Evolutionary conservation across 148 eudicot species (phyloP), one percentile per base, ranked within the genome.

Genomic region (Persicaria tinctoria): DNA sequence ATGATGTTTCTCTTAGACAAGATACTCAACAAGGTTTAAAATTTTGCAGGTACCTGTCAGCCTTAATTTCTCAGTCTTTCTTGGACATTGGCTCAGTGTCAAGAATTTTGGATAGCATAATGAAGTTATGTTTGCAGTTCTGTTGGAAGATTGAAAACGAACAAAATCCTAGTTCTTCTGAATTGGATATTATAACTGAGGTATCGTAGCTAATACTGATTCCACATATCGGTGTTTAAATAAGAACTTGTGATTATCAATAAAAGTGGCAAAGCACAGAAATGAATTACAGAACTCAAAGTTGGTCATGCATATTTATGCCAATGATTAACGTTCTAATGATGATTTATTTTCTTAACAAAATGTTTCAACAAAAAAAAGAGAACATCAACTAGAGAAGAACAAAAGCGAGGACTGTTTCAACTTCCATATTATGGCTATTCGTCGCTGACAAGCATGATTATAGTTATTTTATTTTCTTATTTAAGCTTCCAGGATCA

Each of bases 51-150:
- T 95, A 95, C 84, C 85, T 95, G 46, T 87, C 99, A 75, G 99
- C 99, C 79, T 87, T 95, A 83, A 92, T 90, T 77, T 92, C 98
- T 68, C 99, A 95, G 82, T 92, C 97, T 70, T 95, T 95, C 83
- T 84, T 95, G 92, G 99, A 95, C 82, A 95, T 95, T 76, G 99
- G 99, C 47, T 92, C 99, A 70, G 96, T 95, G 27, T 95, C 96
- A 70, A 89, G 99, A 79, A 95, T 95, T 83, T 81, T 92, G 78
- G 96, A 95, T 81, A 84, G 99, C 79, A 92, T 95, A 81, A 90
- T 95, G 96, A 92, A 95, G 70, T 90, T 90, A 27, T 95, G 99
- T 79, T 83, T 89, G 83, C 97, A 84, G 74, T 95, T 90, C 79
- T 95, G 99, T 84, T 92, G 97, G 99, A 92, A 82, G 82, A 87